Percentiles rank a stretch among this genome's conserved stretches.
phyloP scores from a whole-genome alignment of 306 rosid species.

The Vicia faba region DNA sequence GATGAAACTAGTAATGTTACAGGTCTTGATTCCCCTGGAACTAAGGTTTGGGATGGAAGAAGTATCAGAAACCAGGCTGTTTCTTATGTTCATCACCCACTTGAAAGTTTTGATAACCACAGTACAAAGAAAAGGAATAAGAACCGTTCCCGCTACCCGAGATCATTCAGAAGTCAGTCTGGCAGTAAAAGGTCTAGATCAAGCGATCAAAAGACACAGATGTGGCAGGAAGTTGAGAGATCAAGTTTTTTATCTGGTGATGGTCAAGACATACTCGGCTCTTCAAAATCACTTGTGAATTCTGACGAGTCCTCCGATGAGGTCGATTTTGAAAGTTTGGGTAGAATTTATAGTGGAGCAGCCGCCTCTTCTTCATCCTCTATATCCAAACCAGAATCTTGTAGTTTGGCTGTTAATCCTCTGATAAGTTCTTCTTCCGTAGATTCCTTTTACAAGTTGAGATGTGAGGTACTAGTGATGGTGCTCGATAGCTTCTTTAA shows the following conservation, averaged over 20 bases:
- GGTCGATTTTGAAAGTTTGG: constrained; percentile 61
- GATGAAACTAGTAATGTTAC: constrained; percentile 66
- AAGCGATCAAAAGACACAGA: constrained; percentile 50
- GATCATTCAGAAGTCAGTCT: constrained; percentile 56
- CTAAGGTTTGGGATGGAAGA: constrained; percentile 95
- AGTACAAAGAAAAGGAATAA: constrained; percentile 57
- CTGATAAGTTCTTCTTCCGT: constrained; percentile 59
- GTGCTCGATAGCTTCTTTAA: constrained; percentile 30
- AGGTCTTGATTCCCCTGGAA: constrained; percentile 94
- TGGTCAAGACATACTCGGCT: constrained; percentile 85
- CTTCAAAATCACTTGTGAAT: constrained; percentile 50
- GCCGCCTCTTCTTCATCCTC: constrained; percentile 77
- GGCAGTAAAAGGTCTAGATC: constrained; percentile 65
- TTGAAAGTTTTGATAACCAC: constrained; percentile 67
- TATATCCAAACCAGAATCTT: constrained; percentile 46
- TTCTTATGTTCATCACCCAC: constrained; percentile 94
- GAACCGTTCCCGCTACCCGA: constrained; percentile 52
- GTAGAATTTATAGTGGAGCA: constrained; percentile 83
- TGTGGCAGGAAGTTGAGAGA: constrained; percentile 96
- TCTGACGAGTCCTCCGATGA: constrained; percentile 76
- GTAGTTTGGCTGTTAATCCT: constrained; percentile 50
- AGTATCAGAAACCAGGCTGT: constrained; percentile 69
- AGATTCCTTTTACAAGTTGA: constrained; percentile 84
- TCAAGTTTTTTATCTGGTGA: constrained; percentile 93
- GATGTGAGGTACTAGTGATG: constrained; percentile 80